Base-by-base conservation (phyloP, 148 eudicot genomes). In the Chenopodium album region DNA sequence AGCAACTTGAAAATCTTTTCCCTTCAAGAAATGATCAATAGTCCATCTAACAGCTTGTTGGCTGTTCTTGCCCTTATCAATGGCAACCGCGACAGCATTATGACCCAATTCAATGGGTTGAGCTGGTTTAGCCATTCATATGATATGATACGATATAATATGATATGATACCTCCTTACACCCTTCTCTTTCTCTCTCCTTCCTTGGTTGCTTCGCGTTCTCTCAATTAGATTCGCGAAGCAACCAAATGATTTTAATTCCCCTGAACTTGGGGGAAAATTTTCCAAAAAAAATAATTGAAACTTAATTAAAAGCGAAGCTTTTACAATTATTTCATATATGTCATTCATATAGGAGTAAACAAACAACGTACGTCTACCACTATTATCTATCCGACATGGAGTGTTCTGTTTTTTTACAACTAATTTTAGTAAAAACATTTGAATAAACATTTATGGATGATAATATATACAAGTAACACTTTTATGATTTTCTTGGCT, bases 51-150 rank as follows among this genome's bases (percentile, higher is more conserved):
- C 87, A 44, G 98, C 97, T 22, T 65, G 78, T 68, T 88, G 91
- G 82, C 95, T 92, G 78, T 87, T 88, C 89, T 89, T 94, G 83
- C 92, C 95, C 68, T 83, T 89, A 69, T 93, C 98, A 28, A 94
- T 86, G 1, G 88, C 97, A 13, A 94, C 77, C 1, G 85, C 92
- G 0, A 91, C 80, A 16, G 80, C 66, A 12, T 75, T 70, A 14
- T 78, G 54, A 22, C 78, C 81, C 59, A 71, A 32, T 68, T 69
- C 82, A 0, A 22, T 12, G 22, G 81, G 48, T 26, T 50, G 34
- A 2, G 70, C 22, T 31, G 75, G 22, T 50, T 29, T 5, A 13
- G 76, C 77, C 70, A 52, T 54, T 9, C 63, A 34, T 77, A 41
- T 59, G 44, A 41, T 41, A 6, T 41, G 7, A 37, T 37, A 34